These are phyloP conservation scores for Lyophyllum decastes DNA, from an alignment of 768 basidiomycete species.

Conservation along the genomic window DNA sequence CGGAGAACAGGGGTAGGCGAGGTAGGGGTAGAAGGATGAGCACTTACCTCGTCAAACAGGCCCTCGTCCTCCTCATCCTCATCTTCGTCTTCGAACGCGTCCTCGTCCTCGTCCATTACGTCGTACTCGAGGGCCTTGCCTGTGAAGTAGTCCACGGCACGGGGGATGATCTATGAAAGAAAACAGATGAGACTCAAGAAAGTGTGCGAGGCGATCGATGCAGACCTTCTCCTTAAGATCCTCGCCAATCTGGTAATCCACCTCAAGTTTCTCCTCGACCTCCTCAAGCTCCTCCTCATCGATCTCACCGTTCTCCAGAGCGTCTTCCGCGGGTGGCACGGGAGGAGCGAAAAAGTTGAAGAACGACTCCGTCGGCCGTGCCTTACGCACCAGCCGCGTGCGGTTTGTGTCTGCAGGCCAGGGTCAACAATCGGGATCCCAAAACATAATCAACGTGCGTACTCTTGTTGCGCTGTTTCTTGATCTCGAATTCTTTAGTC, in stretches of 20 bases:
- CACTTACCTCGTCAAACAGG: conserved; percentile 55
- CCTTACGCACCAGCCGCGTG: conserved; percentile 82
- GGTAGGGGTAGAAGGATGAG: conserved; percentile 4
- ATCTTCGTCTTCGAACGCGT: conserved; percentile 58
- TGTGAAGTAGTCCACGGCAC: conserved; percentile 96
- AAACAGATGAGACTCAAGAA: neutral
- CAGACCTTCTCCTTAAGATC: conserved; percentile 93
- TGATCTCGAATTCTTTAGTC: conserved; percentile 96
- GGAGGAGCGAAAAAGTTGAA: conserved; percentile 98
- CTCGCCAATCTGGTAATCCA: conserved; percentile 98
- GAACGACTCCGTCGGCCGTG: conserved; percentile 90
- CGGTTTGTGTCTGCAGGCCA: conserved; percentile 70
- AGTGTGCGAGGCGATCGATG: conserved; percentile 9
- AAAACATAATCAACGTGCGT: conserved; percentile 24
- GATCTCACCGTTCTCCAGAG: conserved; percentile 67
- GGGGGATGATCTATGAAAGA: conserved; percentile 77
- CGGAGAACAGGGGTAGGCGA: too few relatives aligned
- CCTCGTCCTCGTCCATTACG: conserved; percentile 53
- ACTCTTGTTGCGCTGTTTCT: conserved; percentile 99
- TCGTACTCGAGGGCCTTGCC: conserved; percentile 93
- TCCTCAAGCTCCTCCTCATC: conserved; percentile 88
- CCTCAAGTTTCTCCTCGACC: conserved; percentile 89
- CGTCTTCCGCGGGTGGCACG: conserved; percentile 65
- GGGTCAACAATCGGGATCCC: conserved; percentile 2
- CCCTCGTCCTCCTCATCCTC: conserved; percentile 64